Conservation (phyloP, 257 asterid genomes). For the Knoxia roxburghii region DNA sequence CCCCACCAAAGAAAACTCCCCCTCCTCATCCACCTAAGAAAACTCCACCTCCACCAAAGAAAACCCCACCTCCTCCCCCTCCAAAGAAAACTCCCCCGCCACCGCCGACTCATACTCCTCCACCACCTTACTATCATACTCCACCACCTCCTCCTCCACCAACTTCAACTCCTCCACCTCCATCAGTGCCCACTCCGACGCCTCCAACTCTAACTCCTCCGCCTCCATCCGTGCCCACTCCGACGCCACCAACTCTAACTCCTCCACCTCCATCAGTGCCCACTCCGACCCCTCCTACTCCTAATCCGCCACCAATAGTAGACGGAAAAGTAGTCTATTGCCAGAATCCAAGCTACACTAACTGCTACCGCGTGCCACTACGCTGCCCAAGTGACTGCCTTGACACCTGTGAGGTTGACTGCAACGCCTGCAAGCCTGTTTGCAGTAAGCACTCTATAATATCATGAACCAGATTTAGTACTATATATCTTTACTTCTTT, state of each 20-base stretch:
- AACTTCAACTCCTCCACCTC: no score
- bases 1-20: no score
- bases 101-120: no score
- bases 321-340: constrained; percentile 26
- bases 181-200: no score
- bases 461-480: no score
- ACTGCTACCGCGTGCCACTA: constrained; percentile 26
- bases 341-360: constrained; percentile 9
- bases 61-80: no score
- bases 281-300: constrained; percentile 8
- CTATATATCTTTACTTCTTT: not conserved
- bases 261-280: not conserved
- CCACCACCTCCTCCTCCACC: no score
- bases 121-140: no score
- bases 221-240: not conserved
- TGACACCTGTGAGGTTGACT: constrained; percentile 23
- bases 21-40: no score
- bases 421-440: constrained; percentile 30
- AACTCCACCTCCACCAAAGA: no score
- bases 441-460: constrained; percentile 51
- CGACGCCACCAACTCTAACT: not conserved
- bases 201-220: no score
- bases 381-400: constrained; percentile 26
- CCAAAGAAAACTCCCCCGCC: no score
- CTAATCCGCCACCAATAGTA: constrained; percentile 31